phyloP scores from a whole-genome alignment of 169 alveolate genomes.

The Pseudocohnilembus persalinus region DNA sequence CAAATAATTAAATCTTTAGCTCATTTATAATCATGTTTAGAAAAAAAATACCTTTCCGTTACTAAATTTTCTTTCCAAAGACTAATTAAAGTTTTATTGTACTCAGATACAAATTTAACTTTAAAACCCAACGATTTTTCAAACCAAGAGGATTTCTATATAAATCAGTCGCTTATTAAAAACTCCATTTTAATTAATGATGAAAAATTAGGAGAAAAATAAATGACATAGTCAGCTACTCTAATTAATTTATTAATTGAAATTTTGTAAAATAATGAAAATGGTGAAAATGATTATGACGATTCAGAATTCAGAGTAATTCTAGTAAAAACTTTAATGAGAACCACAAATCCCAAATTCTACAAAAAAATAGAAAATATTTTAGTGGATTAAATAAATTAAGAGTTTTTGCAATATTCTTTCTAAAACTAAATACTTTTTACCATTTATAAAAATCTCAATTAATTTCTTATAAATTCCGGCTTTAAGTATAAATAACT shows the following conservation, averaged over 20 bases:
- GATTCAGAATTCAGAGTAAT: neutral
- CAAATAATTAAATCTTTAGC: neutral
- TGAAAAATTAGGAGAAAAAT: neutral
- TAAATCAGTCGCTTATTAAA: neutral
- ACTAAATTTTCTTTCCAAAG: neutral
- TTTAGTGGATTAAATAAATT: neutral
- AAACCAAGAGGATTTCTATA: neutral
- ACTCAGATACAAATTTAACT: neutral
- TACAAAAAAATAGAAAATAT: no score
- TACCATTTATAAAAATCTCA: neutral
- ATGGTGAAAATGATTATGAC: neutral
- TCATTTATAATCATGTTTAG: neutral
- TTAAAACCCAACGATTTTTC: neutral
- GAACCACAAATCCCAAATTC: neutral
- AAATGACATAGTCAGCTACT: neutral
- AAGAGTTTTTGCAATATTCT: neutral
- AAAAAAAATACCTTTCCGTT: neutral
- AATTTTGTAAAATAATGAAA: neutral
- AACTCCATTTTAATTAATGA: neutral
- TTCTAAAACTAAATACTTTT: neutral
- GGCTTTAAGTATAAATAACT: neutral
- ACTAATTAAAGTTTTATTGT: neutral
- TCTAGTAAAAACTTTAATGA: neutral
- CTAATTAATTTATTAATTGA: neutral
- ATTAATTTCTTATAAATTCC: neutral